Conservation (phyloP, 2,329 filamentous ascomycete species). For the Trichoderma polysporum region DNA sequence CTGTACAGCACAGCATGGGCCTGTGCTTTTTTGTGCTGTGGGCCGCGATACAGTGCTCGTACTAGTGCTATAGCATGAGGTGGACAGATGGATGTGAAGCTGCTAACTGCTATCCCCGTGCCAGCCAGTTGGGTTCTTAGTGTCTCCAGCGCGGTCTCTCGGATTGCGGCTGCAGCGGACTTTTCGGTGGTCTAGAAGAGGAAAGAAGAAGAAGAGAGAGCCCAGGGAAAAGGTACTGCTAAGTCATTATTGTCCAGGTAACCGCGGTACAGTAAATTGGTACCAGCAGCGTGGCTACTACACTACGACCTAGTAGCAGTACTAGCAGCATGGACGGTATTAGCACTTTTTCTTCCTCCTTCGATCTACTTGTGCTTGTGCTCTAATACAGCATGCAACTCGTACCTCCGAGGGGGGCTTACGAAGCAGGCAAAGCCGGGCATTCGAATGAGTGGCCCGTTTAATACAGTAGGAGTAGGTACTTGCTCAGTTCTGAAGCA, state of each 20-base stretch:
- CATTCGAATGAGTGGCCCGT: not conserved
- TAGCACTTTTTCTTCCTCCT: too few relatives aligned
- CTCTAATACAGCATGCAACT: too few relatives aligned
- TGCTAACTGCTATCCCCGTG: not conserved
- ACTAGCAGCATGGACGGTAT: too few relatives aligned
- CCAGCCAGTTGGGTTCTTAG: not conserved
- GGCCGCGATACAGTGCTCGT: not conserved
- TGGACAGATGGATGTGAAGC: too few relatives aligned
- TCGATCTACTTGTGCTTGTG: too few relatives aligned
- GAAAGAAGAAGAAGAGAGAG: not conserved
- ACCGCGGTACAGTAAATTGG: not conserved
- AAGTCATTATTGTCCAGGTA: not conserved
- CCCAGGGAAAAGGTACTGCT: not conserved
- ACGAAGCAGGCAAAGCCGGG: not conserved
- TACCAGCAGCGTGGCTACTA: not conserved
- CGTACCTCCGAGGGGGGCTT: not conserved
- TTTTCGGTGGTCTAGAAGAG: not conserved
- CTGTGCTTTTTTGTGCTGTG: not conserved
- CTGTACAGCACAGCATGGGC: not conserved
- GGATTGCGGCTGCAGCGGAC: conserved; percentile 14
- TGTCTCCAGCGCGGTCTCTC: not conserved
- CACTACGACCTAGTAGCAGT: too few relatives aligned
- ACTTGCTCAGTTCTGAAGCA: not conserved
- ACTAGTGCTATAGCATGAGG: too few relatives aligned
- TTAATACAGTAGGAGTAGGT: too few relatives aligned